Base-by-base conservation (phyloP, 352 stramenopile genomes). In the Phytophthora fragariae region DNA sequence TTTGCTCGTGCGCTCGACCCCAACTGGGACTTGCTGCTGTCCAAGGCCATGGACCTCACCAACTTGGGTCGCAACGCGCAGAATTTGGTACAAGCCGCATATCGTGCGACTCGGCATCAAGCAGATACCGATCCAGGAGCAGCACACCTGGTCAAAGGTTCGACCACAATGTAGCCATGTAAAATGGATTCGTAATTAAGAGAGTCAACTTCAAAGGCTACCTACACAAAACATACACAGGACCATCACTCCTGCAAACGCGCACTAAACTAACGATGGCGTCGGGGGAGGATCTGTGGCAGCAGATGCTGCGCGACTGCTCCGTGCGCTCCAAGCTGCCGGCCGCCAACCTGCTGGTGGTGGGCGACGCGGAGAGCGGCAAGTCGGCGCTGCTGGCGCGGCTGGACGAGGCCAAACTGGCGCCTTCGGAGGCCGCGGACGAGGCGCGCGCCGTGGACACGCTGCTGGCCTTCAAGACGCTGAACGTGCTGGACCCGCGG, bases 1-100 rank as follows among this genome's bases (percentile, higher is more conserved):
- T 96, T 96, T 61, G 88, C 88, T 5, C 83, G 85, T 12, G 63
- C 85, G 44, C 94, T 86, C 65, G 90, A 96, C 65, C 84, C 89
- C 6, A 95, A 96, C 76, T 94, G 88, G 72, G 95, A 96, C 66
- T 57, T 96, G 61, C 66, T 94, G 65, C 75, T 95, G 6, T 95
- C 88, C 50, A 92, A 95, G 75, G 82, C 83, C 11, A 95, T 95
- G 87, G 90, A 95, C 50, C 63, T 95, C 55, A 91, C 81, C 31
- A 89, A 93, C 58, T 46, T 96, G 17, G 90, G 85, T 1, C 82
- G 84, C 24, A 77, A 75, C 6, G 86, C 80, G 62, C 78, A 73
- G 15, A 91, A 93, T 64, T 57, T 95, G 89, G 88, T 41, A 77
- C 89, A 52, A 84, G 81, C 52, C 84, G 83, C 68, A 93, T 94